phyloP scores from a whole-genome alignment of 192 early-diverging fungal genomes.

The Linnemannia elongata region DNA sequence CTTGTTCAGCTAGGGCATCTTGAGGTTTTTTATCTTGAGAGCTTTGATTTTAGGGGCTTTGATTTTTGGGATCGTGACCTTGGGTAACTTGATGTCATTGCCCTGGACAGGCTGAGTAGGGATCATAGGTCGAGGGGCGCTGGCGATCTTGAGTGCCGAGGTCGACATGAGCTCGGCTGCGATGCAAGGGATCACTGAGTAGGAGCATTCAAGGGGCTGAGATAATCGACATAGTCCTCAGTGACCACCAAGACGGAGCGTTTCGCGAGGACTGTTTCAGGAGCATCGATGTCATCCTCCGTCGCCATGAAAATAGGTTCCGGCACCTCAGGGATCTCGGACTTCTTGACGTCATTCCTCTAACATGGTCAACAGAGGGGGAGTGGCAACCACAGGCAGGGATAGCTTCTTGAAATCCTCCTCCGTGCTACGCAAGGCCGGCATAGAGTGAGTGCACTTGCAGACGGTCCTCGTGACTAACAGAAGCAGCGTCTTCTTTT shows the following conservation, averaged over 20 bases:
- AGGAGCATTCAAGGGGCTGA: background rate
- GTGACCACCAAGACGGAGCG: background rate
- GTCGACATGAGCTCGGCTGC: conserved; percentile 12
- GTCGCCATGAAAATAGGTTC: conserved; percentile 2
- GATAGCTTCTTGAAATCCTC: conserved; percentile 27
- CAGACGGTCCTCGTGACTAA: conserved; percentile 6
- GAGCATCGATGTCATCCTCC: conserved; percentile 32
- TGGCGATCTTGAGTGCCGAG: background rate
- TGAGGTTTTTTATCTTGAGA: no score
- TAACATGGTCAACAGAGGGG: background rate
- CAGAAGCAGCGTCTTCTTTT: background rate
- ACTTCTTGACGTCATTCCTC: conserved; percentile 46
- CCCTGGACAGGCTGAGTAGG: conserved; percentile 11
- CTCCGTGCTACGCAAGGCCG: background rate
- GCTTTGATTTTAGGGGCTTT: background rate
- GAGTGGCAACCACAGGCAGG: background rate
- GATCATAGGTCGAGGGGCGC: conserved; percentile 32
- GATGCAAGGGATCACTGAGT: conserved; percentile 20
- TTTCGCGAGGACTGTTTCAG: background rate
- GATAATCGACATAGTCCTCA: conserved; percentile 30
- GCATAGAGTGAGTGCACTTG: conserved; percentile 3
- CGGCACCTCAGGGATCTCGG: conserved; percentile 2
- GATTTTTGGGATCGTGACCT: background rate
- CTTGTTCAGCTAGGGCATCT: conserved; percentile 15
- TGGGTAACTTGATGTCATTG: conserved; percentile 16